These are phyloP conservation scores for rapeseed (Brassica napus) DNA, from an alignment of 345 rosid species.

Conservation along the genomic window Da-Ae NC_063442.1:17030501-17031000, in stretches of 20 bases:
- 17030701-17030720: conserved; percentile 23
- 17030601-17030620: conserved; percentile 85
- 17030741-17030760: conserved; percentile 68
- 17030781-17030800: conserved; percentile 70
- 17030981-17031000: not conserved
- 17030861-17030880: conserved; percentile 91
- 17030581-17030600: conserved; percentile 91
- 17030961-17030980: not conserved
- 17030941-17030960: not conserved
- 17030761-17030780: conserved; percentile 76
- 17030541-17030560: conserved; percentile 57
- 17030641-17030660: conserved; percentile 86
- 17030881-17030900: conserved; percentile 92
- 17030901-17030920: conserved; percentile 77
- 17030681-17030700: not conserved
- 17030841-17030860: conserved; percentile 50
- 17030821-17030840: not conserved
- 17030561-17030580: conserved; percentile 65
- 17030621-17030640: conserved; percentile 69
- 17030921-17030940: conserved; percentile 76
- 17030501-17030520: not conserved
- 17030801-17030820: not conserved
- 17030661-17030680: conserved; percentile 47
- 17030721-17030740: conserved; percentile 99
- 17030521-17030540: conserved; percentile 54